Percentiles rank a stretch among this genome's conserved stretches.
phyloP scores from a whole-genome alignment of 83 land plant species.

The Larix sibirica region DNA sequence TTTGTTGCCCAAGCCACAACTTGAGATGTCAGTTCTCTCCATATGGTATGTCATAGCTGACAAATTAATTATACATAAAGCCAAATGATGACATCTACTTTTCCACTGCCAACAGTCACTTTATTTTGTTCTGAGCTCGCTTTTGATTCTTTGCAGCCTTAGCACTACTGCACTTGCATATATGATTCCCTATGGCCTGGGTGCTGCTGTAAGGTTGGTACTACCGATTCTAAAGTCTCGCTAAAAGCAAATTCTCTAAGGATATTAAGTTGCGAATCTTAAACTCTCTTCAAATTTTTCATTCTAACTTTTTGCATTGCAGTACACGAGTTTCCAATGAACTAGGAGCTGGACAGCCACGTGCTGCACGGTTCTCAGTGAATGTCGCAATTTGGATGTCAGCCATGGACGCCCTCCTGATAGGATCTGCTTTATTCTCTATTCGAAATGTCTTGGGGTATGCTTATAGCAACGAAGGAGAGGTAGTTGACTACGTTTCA shows the following conservation, averaged over 20 bases:
- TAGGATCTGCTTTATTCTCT: slow-evolving; percentile 19
- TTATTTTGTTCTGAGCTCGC: neutral
- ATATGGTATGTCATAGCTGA: slow-evolving; percentile 77
- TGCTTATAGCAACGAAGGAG: slow-evolving; percentile 50
- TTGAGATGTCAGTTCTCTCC: slow-evolving; percentile 76
- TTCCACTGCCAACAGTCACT: neutral
- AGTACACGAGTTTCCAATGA: slow-evolving; percentile 40
- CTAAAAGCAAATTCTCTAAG: neutral
- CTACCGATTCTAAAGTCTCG: neutral
- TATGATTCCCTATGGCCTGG: slow-evolving; percentile 69
- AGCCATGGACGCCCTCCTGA: slow-evolving; percentile 16
- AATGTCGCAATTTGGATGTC: slow-evolving; percentile 17
- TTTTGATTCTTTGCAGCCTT: slow-evolving; percentile 31
- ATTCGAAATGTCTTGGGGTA: slow-evolving; percentile 49
- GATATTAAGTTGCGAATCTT: neutral
- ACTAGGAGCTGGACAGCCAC: slow-evolving; percentile 31
- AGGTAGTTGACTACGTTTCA: slow-evolving; percentile 37
- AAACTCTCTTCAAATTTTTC: neutral
- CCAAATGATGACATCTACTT: neutral
- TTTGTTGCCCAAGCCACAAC: slow-evolving; percentile 79
- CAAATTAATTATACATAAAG: slow-evolving; percentile 8
- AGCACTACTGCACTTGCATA: slow-evolving; percentile 44
- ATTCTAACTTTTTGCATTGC: neutral
- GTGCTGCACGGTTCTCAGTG: slow-evolving; percentile 35
- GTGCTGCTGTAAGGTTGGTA: slow-evolving; percentile 58